Percentiles rank a stretch among this genome's conserved stretches.
These are phyloP conservation scores for Xerocomellus dryophilus DNA, from an alignment of 768 basidiomycete genomes.

Conservation along the genomic window DNA sequence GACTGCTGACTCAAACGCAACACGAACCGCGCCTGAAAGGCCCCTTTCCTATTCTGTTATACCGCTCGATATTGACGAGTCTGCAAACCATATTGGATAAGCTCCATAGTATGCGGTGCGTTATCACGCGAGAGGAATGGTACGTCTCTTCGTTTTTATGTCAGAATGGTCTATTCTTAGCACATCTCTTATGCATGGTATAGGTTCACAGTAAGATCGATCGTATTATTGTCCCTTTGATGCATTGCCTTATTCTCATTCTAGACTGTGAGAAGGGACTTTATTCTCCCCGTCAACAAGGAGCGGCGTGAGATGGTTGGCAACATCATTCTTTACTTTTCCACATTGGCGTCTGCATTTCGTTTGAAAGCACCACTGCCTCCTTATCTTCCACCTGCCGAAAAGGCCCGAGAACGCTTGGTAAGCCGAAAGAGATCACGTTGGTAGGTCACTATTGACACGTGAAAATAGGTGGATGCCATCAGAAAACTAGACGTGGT, in stretches of 20 bases:
- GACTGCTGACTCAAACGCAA: conserved; percentile 81
- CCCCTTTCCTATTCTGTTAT: conserved; percentile 84
- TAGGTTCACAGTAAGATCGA: conserved; percentile 67
- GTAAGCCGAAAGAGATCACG: conserved; percentile 39
- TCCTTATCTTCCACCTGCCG: conserved; percentile 92
- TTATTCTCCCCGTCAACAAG: conserved; percentile 85
- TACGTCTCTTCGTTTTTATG: conserved; percentile 32
- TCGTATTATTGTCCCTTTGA: neutral
- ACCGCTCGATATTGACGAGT: conserved; percentile 78
- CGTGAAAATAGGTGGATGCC: conserved; percentile 59
- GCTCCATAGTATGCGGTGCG: conserved; percentile 94
- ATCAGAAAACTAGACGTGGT: conserved; percentile 86
- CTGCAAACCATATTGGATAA: conserved; percentile 83
- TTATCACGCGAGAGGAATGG: conserved; percentile 97
- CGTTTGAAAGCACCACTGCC: conserved; percentile 89
- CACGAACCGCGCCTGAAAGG: conserved; percentile 96
- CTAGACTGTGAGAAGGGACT: conserved; percentile 79
- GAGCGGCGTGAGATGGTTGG: conserved; percentile 94
- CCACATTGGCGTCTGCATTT: conserved; percentile 75
- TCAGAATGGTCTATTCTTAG: conserved; percentile 6
- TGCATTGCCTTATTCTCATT: neutral
- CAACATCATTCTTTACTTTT: conserved; percentile 89
- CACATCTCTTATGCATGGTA: neutral
- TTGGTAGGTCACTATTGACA: neutral
- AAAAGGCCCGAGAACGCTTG: conserved; percentile 74